Base-by-base conservation (phyloP, 192 early-diverging fungal species). In the Kickxella alabastrina region DNA sequence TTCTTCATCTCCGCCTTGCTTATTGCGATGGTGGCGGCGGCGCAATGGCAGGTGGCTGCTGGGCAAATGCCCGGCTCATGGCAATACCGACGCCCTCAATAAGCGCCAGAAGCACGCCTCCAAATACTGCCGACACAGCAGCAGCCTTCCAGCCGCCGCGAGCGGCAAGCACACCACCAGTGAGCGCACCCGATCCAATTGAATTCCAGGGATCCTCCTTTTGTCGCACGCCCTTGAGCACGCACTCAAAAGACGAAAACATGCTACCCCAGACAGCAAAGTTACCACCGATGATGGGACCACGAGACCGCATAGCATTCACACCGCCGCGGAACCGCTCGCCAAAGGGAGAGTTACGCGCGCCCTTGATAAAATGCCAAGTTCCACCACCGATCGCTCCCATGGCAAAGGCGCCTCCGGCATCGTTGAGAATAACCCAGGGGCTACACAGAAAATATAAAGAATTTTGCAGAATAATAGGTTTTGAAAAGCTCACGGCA, bases 171-270 rank as follows among this genome's bases (percentile, higher is more conserved):
- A 96, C 80, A 8, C 91, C 97, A 36, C 97, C 95, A 1, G 97
- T 98, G 40, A 94, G 82, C 42, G 90, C 90, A 48, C 97, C 97
- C 15, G 90, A 87, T 40, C 86, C 75, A 52, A 98, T 98, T 10
- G 95, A 81, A 75, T 98, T 98, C 96, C 96, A 98, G 15, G 92
- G 87, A 78, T 99, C 97, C 62, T 99, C 97, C 85, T 96, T 98
- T 65, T 92, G 92, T 71, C 97, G 84, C 27, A 97, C 72, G 45
- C 87, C 84, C 57, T 91, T 92, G 46, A 99, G 76, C 36, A 84
- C 87, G 70, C 97, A 99, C 68, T 99, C 97, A 57, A 93, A 92
- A 4, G 95, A 89, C 41, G 92, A 93, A 68, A 98, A 99, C 57
- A 99, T 83, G 39, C 93, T 92, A 59, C 95, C 93, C 97, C 97